Conservation (phyloP, 2,329 filamentous ascomycete species). For the Scolecobasidium constrictum region DNA sequence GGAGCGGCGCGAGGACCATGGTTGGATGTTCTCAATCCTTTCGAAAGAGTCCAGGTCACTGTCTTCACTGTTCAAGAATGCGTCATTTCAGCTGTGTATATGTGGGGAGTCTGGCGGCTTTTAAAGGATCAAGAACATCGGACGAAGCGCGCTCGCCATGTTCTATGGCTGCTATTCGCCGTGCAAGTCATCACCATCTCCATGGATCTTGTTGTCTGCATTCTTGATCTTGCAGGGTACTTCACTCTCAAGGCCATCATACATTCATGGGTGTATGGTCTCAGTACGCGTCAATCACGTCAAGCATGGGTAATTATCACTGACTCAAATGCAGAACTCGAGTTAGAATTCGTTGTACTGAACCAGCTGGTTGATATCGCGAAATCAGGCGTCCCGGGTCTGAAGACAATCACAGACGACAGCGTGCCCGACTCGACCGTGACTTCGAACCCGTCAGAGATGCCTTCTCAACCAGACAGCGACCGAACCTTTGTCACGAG, state of each 20-base stretch:
- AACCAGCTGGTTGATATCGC: slow-evolving; percentile 13
- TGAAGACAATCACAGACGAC: background rate
- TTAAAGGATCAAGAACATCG: slow-evolving; percentile 4
- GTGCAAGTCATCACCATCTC: slow-evolving; percentile 3
- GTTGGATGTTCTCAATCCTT: slow-evolving; percentile 5
- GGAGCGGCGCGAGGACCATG: slow-evolving; percentile 2
- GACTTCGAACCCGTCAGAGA: background rate
- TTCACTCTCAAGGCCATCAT: slow-evolving; percentile 14
- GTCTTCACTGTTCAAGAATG: slow-evolving; percentile 9
- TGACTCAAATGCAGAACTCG: slow-evolving; percentile 11
- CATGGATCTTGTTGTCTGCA: slow-evolving; percentile 5
- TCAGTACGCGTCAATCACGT: too few relatives aligned
- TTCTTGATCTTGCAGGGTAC: slow-evolving; percentile 11
- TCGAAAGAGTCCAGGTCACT: slow-evolving; percentile 7
- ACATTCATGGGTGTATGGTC: slow-evolving; percentile 6
- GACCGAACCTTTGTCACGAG: background rate
- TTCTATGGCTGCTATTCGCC: slow-evolving; percentile 5
- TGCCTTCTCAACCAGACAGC: background rate
- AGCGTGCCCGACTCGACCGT: slow-evolving; percentile 4
- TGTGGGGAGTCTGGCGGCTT: slow-evolving; percentile 1
- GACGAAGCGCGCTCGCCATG: slow-evolving; percentile 1
- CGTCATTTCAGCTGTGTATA: slow-evolving; percentile 5
- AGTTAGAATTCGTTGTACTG: slow-evolving; percentile 15
- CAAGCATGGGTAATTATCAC: too few relatives aligned
- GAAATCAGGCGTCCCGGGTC: slow-evolving; percentile 2